These are phyloP conservation scores for Candida orba DNA, from an alignment of 805 yeast species.

Conservation along the genomic window DNA sequence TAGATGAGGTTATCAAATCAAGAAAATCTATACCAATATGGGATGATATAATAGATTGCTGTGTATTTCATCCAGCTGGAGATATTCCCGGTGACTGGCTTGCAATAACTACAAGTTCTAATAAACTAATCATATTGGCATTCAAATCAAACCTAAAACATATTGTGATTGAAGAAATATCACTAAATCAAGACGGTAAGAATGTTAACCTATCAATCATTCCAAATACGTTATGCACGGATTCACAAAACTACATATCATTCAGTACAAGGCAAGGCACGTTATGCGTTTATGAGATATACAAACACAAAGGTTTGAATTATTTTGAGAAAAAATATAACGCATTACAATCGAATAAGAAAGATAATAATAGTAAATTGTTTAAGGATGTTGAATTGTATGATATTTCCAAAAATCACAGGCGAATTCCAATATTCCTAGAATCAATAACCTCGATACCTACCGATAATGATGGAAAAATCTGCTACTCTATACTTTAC, in stretches of 20 bases:
- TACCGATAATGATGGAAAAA: neutral
- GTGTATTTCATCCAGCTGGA: conserved; percentile 7
- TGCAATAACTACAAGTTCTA: conserved; percentile 10
- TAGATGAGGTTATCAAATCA: neutral
- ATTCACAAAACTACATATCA: conserved; percentile 8
- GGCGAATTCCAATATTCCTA: conserved; percentile 10
- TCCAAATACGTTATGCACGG: conserved; percentile 12
- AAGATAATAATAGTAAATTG: conserved; percentile 3
- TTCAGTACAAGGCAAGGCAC: conserved; percentile 16
- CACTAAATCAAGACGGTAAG: conserved; percentile 6
- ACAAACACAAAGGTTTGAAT: conserved; percentile 8
- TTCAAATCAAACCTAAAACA: conserved; percentile 8
- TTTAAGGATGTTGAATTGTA: conserved; percentile 9
- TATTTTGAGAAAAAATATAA: conserved; percentile 12
- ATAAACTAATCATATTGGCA: conserved; percentile 12
- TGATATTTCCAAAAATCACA: conserved; percentile 11
- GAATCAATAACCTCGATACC: conserved; percentile 11
- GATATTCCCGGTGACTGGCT: conserved; percentile 11
- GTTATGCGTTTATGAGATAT: conserved; percentile 7
- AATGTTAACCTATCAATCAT: conserved; percentile 5
- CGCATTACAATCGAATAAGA: neutral
- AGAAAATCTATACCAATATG: conserved; percentile 8
- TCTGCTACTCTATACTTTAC: conserved; percentile 2
- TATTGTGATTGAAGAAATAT: conserved; percentile 9
- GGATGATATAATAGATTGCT: conserved; percentile 14